Percentiles rank a stretch among this genome's conserved stretches.
Conservation (phyloP, 352 stramenopile species). For the Globisporangium echinulatum region DNA sequence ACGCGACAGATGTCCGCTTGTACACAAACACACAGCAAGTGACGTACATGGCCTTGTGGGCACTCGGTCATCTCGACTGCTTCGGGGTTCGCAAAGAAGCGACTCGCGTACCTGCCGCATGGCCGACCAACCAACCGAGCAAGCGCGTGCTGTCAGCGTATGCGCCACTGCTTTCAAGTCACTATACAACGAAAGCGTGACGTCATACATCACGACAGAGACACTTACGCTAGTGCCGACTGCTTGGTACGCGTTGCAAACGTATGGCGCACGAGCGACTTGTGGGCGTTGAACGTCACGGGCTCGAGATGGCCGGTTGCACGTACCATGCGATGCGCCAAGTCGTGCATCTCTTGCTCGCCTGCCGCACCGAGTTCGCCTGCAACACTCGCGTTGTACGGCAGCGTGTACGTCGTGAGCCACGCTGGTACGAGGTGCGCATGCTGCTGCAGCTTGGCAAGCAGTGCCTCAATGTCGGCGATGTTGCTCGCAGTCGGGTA, state of each 20-base stretch:
- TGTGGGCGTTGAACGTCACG: conserved; percentile 22
- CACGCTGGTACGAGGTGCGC: conserved; percentile 30
- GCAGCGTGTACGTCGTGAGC: conserved; percentile 56
- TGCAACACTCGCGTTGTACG: conserved; percentile 53
- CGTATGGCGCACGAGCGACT: conserved; percentile 49
- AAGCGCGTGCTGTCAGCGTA: too few species aligned
- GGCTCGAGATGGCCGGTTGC: conserved; percentile 18
- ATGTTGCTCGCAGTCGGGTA: conserved; percentile 56
- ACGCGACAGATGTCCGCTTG: too few species aligned
- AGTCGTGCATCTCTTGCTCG: conserved; percentile 25
- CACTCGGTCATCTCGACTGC: conserved; percentile 48
- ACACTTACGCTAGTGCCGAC: conserved; percentile 43
- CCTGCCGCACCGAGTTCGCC: conserved; percentile 35
- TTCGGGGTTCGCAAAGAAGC: conserved; percentile 52
- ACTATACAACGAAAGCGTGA: too few species aligned
- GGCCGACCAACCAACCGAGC: too few species aligned
- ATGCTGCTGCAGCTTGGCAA: conserved; percentile 37
- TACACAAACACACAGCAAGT: not conserved
- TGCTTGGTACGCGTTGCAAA: conserved; percentile 43
- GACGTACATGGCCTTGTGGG: conserved; percentile 11
- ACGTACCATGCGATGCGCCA: conserved; percentile 22
- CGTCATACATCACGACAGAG: too few species aligned
- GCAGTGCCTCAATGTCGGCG: conserved; percentile 34
- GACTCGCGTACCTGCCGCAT: conserved; percentile 33
- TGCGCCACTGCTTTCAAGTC: too few species aligned